Evolutionary conservation across 2,329 filamentous ascomycete genomes (phyloP), one percentile per base, ranked within the genome.

Genomic region (Nigrospora sphaerica): DNA sequence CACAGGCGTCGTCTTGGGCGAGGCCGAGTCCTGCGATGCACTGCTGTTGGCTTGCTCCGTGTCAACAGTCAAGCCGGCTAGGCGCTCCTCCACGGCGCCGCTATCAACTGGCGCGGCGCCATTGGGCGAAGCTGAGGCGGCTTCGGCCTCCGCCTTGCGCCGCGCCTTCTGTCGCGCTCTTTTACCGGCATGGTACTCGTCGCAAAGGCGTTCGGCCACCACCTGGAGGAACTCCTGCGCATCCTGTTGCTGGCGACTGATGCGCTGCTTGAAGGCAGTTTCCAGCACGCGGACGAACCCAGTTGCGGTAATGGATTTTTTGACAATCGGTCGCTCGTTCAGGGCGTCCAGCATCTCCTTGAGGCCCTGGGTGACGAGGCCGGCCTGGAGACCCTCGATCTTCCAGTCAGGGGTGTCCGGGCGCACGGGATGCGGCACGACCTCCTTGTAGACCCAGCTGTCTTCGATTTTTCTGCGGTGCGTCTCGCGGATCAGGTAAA

Each of bases 151-250:
- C 39, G 52, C 64, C 49, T 54, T 63, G 54, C 54, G 65, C 41
- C 63, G 69, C 4, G 81, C 81, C 48, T 78, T 73, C 39, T 69
- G 71, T 52, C 91, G 77, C 12, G 88, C 90, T 60, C 85, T 80
- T 57, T 80, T 77, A 1, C 89, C 90, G 4, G 90, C 90, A 61
- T 95, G 84, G 59, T 96, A 95, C 66, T 98, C 93, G 60, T 98
- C 93, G 58, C 88, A 90, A 46, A 98, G 72, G 44, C 92, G 79
- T 69, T 98, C 92, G 3, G 89, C 86, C 12, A 98, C 85, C 42
- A 97, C 85, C 68, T 98, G 93, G 46, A 98, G 69, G 53, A 98
- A 96, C 64, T 98, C 93, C 61, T 98, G 93, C 12, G 93, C 93
- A 70, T 98, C 93, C 66, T 98, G 93, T 67, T 98, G 93, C 61